These are phyloP conservation scores for Cyclotella cryptica DNA, from an alignment of 108 stramenopile species.

Conservation along the genomic window DNA sequence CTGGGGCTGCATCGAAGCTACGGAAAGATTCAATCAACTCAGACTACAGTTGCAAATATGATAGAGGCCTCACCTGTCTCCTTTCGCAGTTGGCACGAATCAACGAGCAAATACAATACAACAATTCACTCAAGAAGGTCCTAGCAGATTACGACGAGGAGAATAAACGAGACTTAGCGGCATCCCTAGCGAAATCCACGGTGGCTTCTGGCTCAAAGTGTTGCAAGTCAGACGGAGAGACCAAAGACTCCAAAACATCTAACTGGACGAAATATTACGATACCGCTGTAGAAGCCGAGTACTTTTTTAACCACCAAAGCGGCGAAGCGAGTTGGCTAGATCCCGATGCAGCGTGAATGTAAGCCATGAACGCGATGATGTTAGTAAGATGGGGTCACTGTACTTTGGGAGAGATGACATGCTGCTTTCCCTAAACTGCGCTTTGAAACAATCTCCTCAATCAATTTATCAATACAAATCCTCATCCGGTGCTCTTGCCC, in stretches of 20 bases:
- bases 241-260: neutral
- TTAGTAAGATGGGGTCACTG: neutral
- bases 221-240: neutral
- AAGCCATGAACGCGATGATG: neutral
- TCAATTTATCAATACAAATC: constrained; percentile 47
- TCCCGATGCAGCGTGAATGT: constrained; percentile 11
- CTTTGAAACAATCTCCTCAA: constrained; percentile 33
- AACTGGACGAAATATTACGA: constrained; percentile 13
- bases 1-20: no score
- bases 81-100: constrained; percentile 15
- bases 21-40: no score
- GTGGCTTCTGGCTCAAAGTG: neutral
- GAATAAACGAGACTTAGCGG: constrained; percentile 22
- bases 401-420: neutral
- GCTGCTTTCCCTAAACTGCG: neutral
- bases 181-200: constrained; percentile 10
- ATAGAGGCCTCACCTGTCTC: constrained; percentile 21
- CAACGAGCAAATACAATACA: constrained; percentile 16
- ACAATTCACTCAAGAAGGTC: neutral
- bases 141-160: constrained; percentile 28
- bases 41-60: no score
- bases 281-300: constrained; percentile 27
- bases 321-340: constrained; percentile 44
- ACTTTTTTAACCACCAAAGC: constrained; percentile 24
- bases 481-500: constrained; percentile 50